Evolutionary conservation across 306 rosid genomes (phyloP).

Genomic region (Datisca glomerata): DNA sequence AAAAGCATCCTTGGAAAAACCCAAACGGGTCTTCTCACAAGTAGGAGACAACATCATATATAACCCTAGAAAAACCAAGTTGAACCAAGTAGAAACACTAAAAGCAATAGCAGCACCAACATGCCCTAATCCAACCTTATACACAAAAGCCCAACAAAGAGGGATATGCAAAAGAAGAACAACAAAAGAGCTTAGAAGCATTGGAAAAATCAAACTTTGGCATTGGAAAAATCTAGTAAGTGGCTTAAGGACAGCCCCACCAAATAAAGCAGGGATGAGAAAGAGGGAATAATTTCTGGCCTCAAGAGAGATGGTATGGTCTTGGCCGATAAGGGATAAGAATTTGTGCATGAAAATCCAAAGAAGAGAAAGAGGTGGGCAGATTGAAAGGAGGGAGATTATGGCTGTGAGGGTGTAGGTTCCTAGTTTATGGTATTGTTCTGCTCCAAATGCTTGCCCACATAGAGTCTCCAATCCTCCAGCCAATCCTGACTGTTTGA

Average conservation of each 20-base stretch:
- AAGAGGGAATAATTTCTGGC: slow-evolving; percentile 6
- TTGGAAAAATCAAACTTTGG: slow-evolving; percentile 8
- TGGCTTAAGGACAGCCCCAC: slow-evolving; percentile 5
- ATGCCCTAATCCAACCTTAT: slow-evolving; percentile 4
- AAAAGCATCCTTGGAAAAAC: slow-evolving; percentile 1
- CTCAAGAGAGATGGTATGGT: slow-evolving; percentile 2
- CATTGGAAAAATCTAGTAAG: slow-evolving; percentile 3
- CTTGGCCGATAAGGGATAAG: slow-evolving; percentile 5
- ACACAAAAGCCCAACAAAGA: slow-evolving; percentile 7
- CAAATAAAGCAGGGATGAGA: slow-evolving; percentile 12
- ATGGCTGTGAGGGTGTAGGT: slow-evolving; percentile 9
- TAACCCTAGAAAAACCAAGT: neutral
- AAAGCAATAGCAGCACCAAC: slow-evolving; percentile 6
- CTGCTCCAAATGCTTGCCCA: slow-evolving; percentile 14
- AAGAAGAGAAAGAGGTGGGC: slow-evolving; percentile 8
- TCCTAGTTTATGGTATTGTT: slow-evolving; percentile 8
- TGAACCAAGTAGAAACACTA: slow-evolving; percentile 6
- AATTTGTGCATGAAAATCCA: slow-evolving; percentile 9
- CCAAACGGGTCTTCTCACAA: neutral
- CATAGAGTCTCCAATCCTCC: slow-evolving; percentile 12
- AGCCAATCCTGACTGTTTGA: slow-evolving; percentile 8
- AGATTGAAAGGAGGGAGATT: slow-evolving; percentile 4
- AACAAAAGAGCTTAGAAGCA: slow-evolving; percentile 3
- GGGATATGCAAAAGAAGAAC: slow-evolving; percentile 3
- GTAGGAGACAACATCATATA: neutral